A percentile compares a stretch with the other conserved stretches of the same genome.
phyloP scores from a whole-genome alignment of 495 filamentous ascomycete genomes.

The Terfezia boudieri region DNA sequence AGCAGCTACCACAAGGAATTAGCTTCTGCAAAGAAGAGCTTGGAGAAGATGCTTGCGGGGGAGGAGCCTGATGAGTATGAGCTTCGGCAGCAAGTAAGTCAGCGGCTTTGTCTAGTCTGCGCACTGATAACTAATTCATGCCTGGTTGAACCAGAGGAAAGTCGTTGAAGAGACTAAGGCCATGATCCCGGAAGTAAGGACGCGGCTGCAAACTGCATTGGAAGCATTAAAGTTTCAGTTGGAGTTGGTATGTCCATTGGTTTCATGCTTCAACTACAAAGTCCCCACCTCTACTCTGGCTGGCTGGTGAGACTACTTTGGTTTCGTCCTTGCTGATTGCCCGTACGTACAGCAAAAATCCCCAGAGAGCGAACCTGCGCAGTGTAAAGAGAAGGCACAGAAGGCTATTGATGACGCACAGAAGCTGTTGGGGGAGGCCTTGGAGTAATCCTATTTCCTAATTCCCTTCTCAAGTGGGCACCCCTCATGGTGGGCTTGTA shows the following conservation, averaged over 20 bases:
- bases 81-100: slow-evolving; percentile 59
- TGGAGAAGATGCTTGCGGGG: slow-evolving; percentile 42
- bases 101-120: background rate
- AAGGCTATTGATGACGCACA: slow-evolving; percentile 7
- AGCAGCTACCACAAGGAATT: slow-evolving; percentile 70
- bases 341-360: slow-evolving; percentile 2
- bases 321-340: background rate
- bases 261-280: slow-evolving; percentile 20
- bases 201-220: slow-evolving; percentile 44
- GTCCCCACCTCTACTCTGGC: slow-evolving; percentile 17
- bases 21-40: slow-evolving; percentile 41
- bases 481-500: too few relatives aligned
- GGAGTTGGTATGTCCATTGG: slow-evolving; percentile 25
- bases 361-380: slow-evolving; percentile 22
- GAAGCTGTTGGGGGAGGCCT: slow-evolving; percentile 3
- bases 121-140: slow-evolving; percentile 1
- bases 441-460: background rate
- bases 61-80: slow-evolving; percentile 39
- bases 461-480: too few relatives aligned
- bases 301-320: slow-evolving; percentile 25
- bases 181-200: slow-evolving; percentile 44
- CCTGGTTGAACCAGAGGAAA: slow-evolving; percentile 25
- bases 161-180: slow-evolving; percentile 64
- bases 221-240: slow-evolving; percentile 42
- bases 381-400: slow-evolving; percentile 16